phyloP scores from a whole-genome alignment of 139 green algal genomes.

The Chlamydomonas incerta region DNA sequence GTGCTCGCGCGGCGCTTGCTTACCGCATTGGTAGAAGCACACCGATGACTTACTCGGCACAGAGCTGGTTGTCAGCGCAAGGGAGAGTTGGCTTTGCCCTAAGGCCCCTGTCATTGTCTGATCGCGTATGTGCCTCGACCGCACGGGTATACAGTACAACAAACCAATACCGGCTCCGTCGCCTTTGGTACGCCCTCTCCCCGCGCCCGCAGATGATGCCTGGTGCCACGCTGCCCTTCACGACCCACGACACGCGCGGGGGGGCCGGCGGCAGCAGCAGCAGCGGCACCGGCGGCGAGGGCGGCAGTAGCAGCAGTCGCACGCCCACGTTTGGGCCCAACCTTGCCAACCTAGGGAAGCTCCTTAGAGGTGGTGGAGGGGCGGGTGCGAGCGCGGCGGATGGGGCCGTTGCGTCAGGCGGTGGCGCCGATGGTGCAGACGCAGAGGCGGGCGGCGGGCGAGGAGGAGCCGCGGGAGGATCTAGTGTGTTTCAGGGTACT shows the following conservation, averaged over 20 bases:
- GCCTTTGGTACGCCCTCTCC: no score
- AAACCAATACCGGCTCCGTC: no score
- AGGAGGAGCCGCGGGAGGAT: not conserved
- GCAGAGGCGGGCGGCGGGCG: not conserved
- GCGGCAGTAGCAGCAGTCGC: not conserved
- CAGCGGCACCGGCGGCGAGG: not conserved
- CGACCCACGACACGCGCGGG: not conserved
- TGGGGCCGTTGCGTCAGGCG: not conserved
- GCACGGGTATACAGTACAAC: not conserved
- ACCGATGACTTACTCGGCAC: no score
- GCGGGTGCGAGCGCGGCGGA: not conserved
- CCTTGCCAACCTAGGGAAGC: not conserved
- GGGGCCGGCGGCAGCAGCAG: not conserved
- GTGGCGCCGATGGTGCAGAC: not conserved
- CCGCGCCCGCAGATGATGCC: not conserved
- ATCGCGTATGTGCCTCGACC: no score
- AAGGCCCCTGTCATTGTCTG: no score
- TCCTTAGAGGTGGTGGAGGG: not conserved
- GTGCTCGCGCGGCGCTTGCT: no score
- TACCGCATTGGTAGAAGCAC: no score
- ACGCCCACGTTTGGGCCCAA: not conserved
- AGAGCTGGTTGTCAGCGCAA: no score
- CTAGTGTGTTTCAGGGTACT: not conserved
- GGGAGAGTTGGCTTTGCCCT: no score
- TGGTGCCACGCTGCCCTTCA: constrained; percentile 13